A percentile compares a stretch with the other conserved stretches of the same genome.
Evolutionary conservation across 73 alveolate species (phyloP).

Genomic region (Durusdinium trenchii): DNA sequence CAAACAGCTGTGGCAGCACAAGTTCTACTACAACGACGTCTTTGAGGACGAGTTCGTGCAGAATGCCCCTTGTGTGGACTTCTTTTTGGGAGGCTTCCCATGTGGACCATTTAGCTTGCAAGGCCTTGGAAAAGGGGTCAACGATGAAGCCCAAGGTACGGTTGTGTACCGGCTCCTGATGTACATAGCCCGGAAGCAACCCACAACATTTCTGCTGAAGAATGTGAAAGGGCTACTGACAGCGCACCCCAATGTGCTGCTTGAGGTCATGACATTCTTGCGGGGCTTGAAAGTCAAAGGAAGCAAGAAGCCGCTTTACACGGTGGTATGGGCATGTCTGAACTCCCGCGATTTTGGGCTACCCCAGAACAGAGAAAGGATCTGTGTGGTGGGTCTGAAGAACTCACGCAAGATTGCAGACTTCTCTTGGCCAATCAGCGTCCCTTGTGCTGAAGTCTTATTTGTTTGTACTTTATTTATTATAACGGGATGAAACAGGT

Average conservation of each 20-base stretch:
- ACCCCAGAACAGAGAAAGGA: background rate
- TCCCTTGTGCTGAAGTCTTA: background rate
- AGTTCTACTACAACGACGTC: background rate
- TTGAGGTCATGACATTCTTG: background rate
- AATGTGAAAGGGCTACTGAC: background rate
- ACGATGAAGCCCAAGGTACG: background rate
- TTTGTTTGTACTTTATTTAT: background rate
- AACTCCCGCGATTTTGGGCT: background rate
- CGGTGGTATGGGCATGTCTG: background rate
- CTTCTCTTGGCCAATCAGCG: background rate
- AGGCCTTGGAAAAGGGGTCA: background rate
- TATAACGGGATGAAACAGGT: background rate
- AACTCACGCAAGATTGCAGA: background rate
- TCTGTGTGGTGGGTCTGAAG: background rate
- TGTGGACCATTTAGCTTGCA: background rate
- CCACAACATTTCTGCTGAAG: background rate
- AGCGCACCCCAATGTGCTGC: background rate
- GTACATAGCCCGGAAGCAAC: background rate
- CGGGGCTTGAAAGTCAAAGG: background rate
- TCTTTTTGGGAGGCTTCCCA: constrained; percentile 7
- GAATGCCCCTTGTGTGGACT: constrained; percentile 8
- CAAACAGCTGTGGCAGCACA: background rate
- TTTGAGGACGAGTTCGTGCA: background rate
- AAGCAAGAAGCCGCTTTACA: background rate
- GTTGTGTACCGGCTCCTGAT: background rate